Evolutionary conservation across 495 filamentous ascomycete species (phyloP).

Genomic region (Penicillium herquei): DNA sequence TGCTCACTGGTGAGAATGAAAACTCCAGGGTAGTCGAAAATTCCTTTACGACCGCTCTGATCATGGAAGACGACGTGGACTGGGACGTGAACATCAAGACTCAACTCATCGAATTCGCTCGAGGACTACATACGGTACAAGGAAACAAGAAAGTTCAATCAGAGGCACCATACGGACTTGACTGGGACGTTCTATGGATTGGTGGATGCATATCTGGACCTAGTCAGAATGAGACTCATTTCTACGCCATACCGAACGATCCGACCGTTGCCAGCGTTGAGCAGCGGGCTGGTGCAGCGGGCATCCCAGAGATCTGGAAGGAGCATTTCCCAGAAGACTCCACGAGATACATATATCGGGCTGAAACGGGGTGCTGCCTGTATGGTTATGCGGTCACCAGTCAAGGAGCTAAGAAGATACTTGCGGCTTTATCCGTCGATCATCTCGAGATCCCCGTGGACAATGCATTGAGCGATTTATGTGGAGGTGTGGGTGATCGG

Average conservation of each 20-base stretch:
- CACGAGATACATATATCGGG: slow-evolving; percentile 30
- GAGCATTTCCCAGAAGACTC: slow-evolving; percentile 24
- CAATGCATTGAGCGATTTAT: slow-evolving; percentile 27
- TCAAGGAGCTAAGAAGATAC: slow-evolving; percentile 50
- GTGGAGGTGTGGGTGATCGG: slow-evolving; percentile 18
- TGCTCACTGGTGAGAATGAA: neutral
- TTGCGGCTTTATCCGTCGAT: slow-evolving; percentile 34
- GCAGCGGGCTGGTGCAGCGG: slow-evolving; percentile 16
- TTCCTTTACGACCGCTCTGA: slow-evolving; percentile 46
- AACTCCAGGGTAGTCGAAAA: slow-evolving; percentile 38
- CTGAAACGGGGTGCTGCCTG: slow-evolving; percentile 21
- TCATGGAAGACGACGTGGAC: slow-evolving; percentile 58
- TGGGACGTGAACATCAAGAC: slow-evolving; percentile 53
- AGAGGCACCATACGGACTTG: slow-evolving; percentile 50
- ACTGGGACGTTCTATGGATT: slow-evolving; percentile 59
- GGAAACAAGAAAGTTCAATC: slow-evolving; percentile 28
- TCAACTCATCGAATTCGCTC: slow-evolving; percentile 51
- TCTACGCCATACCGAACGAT: slow-evolving; percentile 33
- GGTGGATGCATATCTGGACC: slow-evolving; percentile 46
- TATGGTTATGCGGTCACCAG: slow-evolving; percentile 53
- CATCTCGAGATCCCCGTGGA: slow-evolving; percentile 24
- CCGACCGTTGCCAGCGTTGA: slow-evolving; percentile 23
- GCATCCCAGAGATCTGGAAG: slow-evolving; percentile 21
- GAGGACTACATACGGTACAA: slow-evolving; percentile 26
- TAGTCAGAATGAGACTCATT: slow-evolving; percentile 19